These are phyloP conservation scores for Nicotiana tomentosiformis DNA, from an alignment of 257 asterid species.

Conservation along the genomic window DNA sequence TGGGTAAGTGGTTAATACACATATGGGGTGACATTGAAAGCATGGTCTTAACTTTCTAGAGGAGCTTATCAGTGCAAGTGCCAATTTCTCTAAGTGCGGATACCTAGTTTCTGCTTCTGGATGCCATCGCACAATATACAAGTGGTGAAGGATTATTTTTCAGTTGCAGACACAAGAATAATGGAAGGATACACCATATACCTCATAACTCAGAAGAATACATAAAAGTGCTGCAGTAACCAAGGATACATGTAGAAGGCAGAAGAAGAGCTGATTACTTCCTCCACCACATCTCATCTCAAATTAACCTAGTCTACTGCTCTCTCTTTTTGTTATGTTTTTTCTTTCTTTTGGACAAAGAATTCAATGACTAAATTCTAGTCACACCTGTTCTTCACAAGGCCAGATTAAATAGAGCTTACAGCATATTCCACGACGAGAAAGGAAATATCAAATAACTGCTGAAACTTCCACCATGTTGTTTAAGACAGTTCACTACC, in stretches of 20 bases:
- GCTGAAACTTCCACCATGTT: too few relatives aligned
- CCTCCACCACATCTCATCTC: not conserved
- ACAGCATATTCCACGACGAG: not conserved
- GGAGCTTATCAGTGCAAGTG: too few relatives aligned
- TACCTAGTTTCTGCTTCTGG: too few relatives aligned
- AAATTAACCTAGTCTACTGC: not conserved
- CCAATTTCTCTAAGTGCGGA: too few relatives aligned
- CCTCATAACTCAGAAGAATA: not conserved
- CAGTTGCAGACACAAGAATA: not conserved
- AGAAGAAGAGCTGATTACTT: not conserved
- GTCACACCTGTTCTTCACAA: not conserved
- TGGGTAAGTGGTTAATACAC: too few relatives aligned
- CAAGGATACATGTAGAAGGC: not conserved
- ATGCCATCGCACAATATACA: not conserved
- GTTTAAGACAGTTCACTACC: too few relatives aligned
- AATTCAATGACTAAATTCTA: not conserved
- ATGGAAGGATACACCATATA: not conserved
- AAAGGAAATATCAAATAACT: not conserved
- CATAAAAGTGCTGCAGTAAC: not conserved
- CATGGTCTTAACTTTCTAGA: too few relatives aligned
- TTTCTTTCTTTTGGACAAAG: not conserved
- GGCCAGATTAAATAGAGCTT: not conserved
- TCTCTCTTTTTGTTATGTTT: not conserved
- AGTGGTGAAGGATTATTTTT: not conserved
- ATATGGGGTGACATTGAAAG: too few relatives aligned